phyloP scores from a whole-genome alignment of 1,284 basidiomycete genomes.

The Vanrija pseudolonga region DNA sequence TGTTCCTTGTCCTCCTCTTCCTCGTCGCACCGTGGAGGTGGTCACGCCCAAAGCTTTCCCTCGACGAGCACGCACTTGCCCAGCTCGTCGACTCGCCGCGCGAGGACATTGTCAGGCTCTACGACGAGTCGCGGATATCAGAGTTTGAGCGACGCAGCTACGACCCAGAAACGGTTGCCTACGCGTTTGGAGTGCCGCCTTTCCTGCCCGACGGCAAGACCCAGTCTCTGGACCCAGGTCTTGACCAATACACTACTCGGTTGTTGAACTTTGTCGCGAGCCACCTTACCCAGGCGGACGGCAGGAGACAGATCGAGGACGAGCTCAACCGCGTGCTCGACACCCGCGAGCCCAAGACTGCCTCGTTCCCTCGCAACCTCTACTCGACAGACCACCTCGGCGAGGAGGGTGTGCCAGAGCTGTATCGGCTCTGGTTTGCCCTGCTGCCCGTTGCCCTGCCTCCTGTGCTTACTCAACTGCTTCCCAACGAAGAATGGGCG shows the following conservation, averaged over 20 bases:
- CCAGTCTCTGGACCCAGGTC: slow-evolving; percentile 9
- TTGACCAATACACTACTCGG: slow-evolving; percentile 16
- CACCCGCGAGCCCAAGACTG: slow-evolving; percentile 10
- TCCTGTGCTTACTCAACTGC: background rate
- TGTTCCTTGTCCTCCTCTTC: slow-evolving; percentile 1
- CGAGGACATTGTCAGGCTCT: slow-evolving; percentile 4
- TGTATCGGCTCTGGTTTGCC: slow-evolving; percentile 29
- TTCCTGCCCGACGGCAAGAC: slow-evolving; percentile 1
- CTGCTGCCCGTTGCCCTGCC: slow-evolving; percentile 17
- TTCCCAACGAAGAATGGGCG: slow-evolving; percentile 15
- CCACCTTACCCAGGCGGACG: slow-evolving; percentile 4
- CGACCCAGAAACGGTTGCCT: slow-evolving; percentile 2
- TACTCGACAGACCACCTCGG: slow-evolving; percentile 18
- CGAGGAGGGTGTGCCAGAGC: slow-evolving; percentile 18
- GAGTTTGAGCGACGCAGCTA: background rate
- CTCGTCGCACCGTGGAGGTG: background rate
- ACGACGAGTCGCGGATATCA: slow-evolving; percentile 1
- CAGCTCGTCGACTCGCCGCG: slow-evolving; percentile 7
- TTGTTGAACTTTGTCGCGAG: slow-evolving; percentile 14
- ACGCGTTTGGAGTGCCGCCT: background rate
- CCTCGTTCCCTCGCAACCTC: slow-evolving; percentile 8
- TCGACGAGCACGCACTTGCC: background rate
- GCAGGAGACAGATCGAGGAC: slow-evolving; percentile 3
- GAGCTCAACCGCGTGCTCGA: slow-evolving; percentile 9
- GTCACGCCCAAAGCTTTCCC: background rate